phyloP scores from a whole-genome alignment of 257 asterid genomes.

The Penstemon barbatus region DNA sequence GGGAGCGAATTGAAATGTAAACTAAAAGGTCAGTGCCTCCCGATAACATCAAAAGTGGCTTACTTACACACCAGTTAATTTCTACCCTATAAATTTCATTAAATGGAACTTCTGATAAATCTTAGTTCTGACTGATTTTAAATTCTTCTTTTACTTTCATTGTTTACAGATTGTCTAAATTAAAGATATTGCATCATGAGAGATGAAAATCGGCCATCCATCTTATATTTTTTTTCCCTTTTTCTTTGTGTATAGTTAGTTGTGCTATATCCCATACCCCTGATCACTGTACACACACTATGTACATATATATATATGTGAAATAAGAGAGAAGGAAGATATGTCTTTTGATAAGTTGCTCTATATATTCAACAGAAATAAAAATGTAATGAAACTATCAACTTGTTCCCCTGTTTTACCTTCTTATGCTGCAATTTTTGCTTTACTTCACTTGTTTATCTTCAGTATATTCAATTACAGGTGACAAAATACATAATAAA shows the following conservation, averaged over 20 bases:
- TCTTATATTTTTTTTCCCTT: not conserved
- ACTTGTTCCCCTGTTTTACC: not conserved
- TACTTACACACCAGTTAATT: not conserved
- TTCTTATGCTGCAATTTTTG: not conserved
- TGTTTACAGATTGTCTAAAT: slow-evolving; percentile 16
- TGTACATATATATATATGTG: not conserved
- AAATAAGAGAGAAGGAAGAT: not conserved
- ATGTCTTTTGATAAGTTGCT: not conserved
- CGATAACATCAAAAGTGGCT: not conserved
- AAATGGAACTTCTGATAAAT: not conserved
- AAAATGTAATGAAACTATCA: no score
- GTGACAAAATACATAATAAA: no score
- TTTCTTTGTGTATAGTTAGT: not conserved
- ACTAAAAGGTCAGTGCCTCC: slow-evolving; percentile 36
- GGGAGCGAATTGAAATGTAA: slow-evolving; percentile 42
- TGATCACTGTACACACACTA: not conserved
- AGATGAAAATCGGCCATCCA: not conserved
- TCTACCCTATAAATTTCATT: not conserved
- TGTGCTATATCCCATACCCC: not conserved
- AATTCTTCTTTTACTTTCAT: not conserved
- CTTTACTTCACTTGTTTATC: not conserved
- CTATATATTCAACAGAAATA: not conserved
- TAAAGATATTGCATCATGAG: not conserved
- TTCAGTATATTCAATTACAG: no score
- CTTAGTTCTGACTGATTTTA: not conserved